phyloP scores from a whole-genome alignment of 192 early-diverging fungal genomes.

The Umbelopsis isabellina region DNA sequence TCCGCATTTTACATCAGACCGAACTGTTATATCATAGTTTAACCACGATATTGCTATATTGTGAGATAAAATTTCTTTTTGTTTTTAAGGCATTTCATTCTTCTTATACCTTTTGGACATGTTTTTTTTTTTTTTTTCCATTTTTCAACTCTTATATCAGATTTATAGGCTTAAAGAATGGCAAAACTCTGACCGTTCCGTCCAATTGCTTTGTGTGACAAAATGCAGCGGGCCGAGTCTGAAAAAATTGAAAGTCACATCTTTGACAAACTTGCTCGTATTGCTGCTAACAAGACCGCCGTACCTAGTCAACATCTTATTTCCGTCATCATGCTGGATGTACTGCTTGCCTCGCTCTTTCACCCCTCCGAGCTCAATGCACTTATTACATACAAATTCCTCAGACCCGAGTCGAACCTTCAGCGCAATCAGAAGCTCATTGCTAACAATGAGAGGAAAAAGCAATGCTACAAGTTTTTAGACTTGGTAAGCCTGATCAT shows the following conservation, averaged over 20 bases:
- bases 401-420: constrained; percentile 59
- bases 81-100: no score
- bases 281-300: neutral
- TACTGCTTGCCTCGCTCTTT: constrained; percentile 66
- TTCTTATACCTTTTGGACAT: no score
- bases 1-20: no score
- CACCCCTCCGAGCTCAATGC: constrained; percentile 89
- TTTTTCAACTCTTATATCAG: no score
- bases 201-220: neutral
- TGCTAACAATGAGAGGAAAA: constrained; percentile 57
- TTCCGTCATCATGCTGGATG: constrained; percentile 45
- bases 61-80: no score
- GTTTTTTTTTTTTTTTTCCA: no score
- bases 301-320: neutral
- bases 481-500: constrained; percentile 54
- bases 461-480: constrained; percentile 88
- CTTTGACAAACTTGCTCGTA: neutral
- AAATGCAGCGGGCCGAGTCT: neutral
- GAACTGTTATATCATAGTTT: no score
- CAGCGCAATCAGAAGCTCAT: constrained; percentile 43
- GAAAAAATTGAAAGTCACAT: constrained; percentile 2
- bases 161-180: neutral
- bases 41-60: no score
- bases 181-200: neutral
- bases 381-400: constrained; percentile 71